These are phyloP conservation scores for Clavispora carvajalis DNA, from an alignment of 805 yeast genomes.

Conservation along the genomic window DNA sequence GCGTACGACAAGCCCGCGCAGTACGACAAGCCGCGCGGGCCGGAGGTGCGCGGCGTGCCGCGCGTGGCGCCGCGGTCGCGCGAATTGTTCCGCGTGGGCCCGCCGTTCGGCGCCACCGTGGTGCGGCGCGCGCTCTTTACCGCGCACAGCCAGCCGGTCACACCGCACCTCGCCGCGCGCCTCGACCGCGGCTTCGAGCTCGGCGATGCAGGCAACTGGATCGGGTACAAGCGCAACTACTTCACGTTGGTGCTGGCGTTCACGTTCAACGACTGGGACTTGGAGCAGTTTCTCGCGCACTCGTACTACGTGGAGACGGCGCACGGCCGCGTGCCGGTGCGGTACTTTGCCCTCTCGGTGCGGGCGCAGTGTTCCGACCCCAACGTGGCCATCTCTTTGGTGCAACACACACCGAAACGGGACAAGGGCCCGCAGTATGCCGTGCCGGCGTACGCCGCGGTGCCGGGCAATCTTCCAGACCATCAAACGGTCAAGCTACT, in stretches of 20 bases:
- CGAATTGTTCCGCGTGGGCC: conserved; percentile 61
- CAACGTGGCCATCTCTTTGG: conserved; percentile 31
- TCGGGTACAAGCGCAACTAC: conserved; percentile 67
- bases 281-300: not conserved
- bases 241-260: conserved; percentile 60
- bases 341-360: conserved; percentile 1
- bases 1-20: not conserved
- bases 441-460: conserved; percentile 54
- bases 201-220: conserved; percentile 38
- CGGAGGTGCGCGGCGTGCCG: not conserved
- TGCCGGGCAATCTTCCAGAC: conserved; percentile 57
- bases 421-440: conserved; percentile 67
- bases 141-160: not conserved
- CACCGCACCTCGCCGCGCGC: conserved; percentile 16
- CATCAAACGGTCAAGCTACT: conserved; percentile 55
- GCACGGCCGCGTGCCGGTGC: not conserved
- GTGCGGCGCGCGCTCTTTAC: not conserved
- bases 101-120: conserved; percentile 26
- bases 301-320: not conserved
- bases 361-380: conserved; percentile 1
- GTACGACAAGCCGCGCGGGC: not conserved
- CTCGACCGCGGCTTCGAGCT: conserved; percentile 24
- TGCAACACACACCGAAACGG: conserved; percentile 71
- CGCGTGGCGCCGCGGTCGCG: conserved; percentile 60
- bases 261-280: conserved; percentile 6